Percentiles rank a stretch among this genome's conserved stretches.
phyloP scores from a whole-genome alignment of 768 basidiomycete species.

The Rickenella mellea region DNA sequence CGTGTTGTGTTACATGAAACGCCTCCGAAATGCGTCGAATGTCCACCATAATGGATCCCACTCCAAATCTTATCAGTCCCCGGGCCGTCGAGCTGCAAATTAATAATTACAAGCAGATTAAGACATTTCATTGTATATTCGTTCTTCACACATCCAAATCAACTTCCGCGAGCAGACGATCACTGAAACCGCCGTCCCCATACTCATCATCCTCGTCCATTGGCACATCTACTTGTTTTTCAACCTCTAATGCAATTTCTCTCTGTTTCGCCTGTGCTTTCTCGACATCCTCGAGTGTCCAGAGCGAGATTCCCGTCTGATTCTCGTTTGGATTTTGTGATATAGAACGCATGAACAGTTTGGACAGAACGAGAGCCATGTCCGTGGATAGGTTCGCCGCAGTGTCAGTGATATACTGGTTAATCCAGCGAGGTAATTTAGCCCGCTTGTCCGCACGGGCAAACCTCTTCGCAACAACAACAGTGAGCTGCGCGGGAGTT shows the following conservation, averaged over 20 bases:
- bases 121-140: background rate
- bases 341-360: constrained; percentile 96
- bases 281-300: constrained; percentile 89
- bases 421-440: constrained; percentile 97
- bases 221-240: constrained; percentile 16
- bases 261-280: constrained; percentile 77
- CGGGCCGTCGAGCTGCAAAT: too few species aligned
- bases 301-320: constrained; percentile 87
- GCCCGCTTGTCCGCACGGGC: constrained; percentile 89
- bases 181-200: constrained; percentile 56
- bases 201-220: constrained; percentile 40
- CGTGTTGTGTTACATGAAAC: constrained; percentile 23
- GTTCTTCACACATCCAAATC: constrained; percentile 27
- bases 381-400: constrained; percentile 97
- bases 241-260: constrained; percentile 46
- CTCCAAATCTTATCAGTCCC: background rate
- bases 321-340: constrained; percentile 97
- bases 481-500: background rate
- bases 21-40: background rate
- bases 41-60: background rate
- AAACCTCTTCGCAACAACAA: constrained; percentile 51
- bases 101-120: background rate
- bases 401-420: constrained; percentile 98
- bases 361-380: constrained; percentile 90
- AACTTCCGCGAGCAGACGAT: constrained; percentile 50